A percentile compares a stretch with the other conserved stretches of the same genome.
These are phyloP conservation scores for Gossypium gossypioides DNA, from an alignment of 441 rosid genomes.

Conservation along the genomic window DNA sequence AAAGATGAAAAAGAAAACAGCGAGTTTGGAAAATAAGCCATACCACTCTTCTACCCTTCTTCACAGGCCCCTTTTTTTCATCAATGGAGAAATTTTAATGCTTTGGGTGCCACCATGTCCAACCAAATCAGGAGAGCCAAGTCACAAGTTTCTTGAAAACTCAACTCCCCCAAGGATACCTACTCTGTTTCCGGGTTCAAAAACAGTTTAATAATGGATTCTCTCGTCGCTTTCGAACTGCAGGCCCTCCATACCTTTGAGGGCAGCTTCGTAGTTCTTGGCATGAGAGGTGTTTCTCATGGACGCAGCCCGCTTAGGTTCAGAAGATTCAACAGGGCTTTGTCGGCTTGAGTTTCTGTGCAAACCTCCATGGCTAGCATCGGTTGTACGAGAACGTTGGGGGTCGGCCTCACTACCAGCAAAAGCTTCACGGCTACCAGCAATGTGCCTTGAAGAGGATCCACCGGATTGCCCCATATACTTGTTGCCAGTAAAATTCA, in stretches of 20 bases:
- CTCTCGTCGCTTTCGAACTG: slow-evolving; percentile 52
- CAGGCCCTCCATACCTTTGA: slow-evolving; percentile 65
- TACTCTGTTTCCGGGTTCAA: slow-evolving; percentile 17
- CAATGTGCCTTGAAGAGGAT: slow-evolving; percentile 40
- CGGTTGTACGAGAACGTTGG: slow-evolving; percentile 23
- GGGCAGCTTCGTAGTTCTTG: slow-evolving; percentile 51
- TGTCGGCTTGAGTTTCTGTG: slow-evolving; percentile 34
- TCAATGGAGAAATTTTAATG: not conserved
- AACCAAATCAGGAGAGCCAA: not conserved
- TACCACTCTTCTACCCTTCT: not conserved
- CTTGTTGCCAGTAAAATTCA: slow-evolving; percentile 12
- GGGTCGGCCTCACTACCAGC: slow-evolving; percentile 36
- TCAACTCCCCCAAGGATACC: not conserved
- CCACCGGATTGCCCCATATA: slow-evolving; percentile 40
- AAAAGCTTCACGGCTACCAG: slow-evolving; percentile 35
- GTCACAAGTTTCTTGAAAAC: slow-evolving; percentile 5
- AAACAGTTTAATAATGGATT: slow-evolving; percentile 43
- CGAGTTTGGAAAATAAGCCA: not conserved
- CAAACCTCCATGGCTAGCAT: slow-evolving; percentile 10
- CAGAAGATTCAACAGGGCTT: slow-evolving; percentile 34
- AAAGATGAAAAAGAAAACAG: slow-evolving; percentile 4
- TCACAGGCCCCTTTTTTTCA: not conserved
- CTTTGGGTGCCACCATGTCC: not conserved
- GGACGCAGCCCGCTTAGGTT: slow-evolving; percentile 44
- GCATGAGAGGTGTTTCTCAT: slow-evolving; percentile 35